Evolutionary conservation across 2,329 filamentous ascomycete genomes (phyloP), one percentile per base, ranked within the genome.

Genomic region (Epichloe hybrida): DNA sequence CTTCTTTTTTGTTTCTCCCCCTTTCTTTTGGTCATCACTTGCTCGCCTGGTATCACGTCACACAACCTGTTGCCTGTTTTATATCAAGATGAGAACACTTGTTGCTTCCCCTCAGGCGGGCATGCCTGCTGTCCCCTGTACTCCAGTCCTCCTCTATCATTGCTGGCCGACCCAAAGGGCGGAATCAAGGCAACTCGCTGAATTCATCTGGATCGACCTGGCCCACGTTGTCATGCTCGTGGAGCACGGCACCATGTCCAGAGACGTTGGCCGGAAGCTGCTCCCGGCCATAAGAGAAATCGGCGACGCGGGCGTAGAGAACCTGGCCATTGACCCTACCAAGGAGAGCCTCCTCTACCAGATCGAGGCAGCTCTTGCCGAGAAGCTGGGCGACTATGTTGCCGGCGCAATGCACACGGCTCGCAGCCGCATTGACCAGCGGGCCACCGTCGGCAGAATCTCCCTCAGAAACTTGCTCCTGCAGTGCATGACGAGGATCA

Each of bases 161-260:
- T 51, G 47, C 11, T 54, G 53, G 51, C 53, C 53, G 5, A 39
- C 51, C n/a, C 53, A 54, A 38, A 50, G 50, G 41, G 38, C 48
- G 31, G 53, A 54, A 37, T 51, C 48, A 36, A 53, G 43, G 13
- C 53, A 54, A 35, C 50, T 54, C 37, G 48, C 47, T 9, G 51
- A 54, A 34, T 53, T 54, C 15, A 53, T 49, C 48, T 54, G 53
- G 53, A 53, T 51, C 34, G 53, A 54, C 27, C 27, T 54, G 36
- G 53, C 53, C 42, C 53, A 54, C 17, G 53, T 54, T 12, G 53
- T 54, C 23, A 54, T 54, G 53, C 27, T 54, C 37, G 51, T 54
- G 11, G 53, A 54, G 23, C 53, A 54, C 21, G 43, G 43, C 3
- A 45, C 43, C 23, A 45, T 45, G 9, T 5, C 21, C 6, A 45